Percentiles rank a stretch among this genome's conserved stretches.
Evolutionary conservation across 345 rosid genomes (phyloP).

Genomic region (Pelargonium nanum): DNA sequence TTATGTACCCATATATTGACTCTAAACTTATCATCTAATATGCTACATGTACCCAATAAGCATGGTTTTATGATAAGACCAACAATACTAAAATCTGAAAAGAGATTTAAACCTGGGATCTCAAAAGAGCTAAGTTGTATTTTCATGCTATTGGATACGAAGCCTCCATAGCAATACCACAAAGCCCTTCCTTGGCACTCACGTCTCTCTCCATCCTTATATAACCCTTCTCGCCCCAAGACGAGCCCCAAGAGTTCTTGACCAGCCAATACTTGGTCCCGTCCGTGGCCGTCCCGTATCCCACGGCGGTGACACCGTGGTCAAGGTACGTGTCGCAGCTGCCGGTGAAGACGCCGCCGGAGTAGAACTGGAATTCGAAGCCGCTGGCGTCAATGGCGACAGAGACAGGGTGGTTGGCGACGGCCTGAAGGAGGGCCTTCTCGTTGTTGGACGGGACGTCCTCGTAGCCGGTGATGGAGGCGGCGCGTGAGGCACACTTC

Average conservation of each 20-base stretch:
- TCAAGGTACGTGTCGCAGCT: slow-evolving; percentile 26
- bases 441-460: slow-evolving; percentile 33
- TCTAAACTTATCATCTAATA: too few relatives aligned
- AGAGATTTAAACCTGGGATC: too few relatives aligned
- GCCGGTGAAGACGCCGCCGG: slow-evolving; percentile 31
- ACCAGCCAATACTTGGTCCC: slow-evolving; percentile 46
- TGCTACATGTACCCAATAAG: too few relatives aligned
- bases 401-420: slow-evolving; percentile 43
- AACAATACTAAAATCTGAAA: too few relatives aligned
- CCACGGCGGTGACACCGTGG: slow-evolving; percentile 44
- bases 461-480: slow-evolving; percentile 26
- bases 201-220: slow-evolving; percentile 38
- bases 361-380: slow-evolving; percentile 24
- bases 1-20: too few relatives aligned
- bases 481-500: slow-evolving; percentile 4
- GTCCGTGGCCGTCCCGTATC: slow-evolving; percentile 33
- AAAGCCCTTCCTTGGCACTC: slow-evolving; percentile 34
- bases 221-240: slow-evolving; percentile 52
- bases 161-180: slow-evolving; percentile 36
- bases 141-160: slow-evolving; percentile 28
- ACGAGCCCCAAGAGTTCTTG: slow-evolving; percentile 56
- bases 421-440: slow-evolving; percentile 35
- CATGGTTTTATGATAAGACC: too few relatives aligned
- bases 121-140: too few relatives aligned
- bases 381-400: slow-evolving; percentile 26